A percentile compares a stretch with the other conserved stretches of the same genome.
These are phyloP conservation scores for Calophaca sinica DNA, from an alignment of 306 rosid species.

Conservation along the genomic window DNA sequence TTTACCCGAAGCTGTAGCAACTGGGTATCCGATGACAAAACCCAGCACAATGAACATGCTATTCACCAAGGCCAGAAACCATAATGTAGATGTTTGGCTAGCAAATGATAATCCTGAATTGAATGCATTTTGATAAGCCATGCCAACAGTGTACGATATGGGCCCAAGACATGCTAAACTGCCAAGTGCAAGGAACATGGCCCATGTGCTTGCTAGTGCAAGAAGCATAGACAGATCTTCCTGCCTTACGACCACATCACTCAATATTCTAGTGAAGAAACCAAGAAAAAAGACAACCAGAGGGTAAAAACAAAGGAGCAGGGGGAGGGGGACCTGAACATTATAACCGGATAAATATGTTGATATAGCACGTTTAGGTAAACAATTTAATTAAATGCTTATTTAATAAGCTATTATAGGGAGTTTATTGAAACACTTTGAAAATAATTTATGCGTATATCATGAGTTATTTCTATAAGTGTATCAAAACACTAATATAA, in stretches of 20 bases:
- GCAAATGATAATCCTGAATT: too few relatives aligned
- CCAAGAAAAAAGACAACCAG: background rate
- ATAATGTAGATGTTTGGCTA: conserved; percentile 49
- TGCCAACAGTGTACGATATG: conserved; percentile 56
- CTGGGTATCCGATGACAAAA: conserved; percentile 46
- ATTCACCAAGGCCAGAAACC: conserved; percentile 60
- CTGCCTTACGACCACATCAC: conserved; percentile 96
- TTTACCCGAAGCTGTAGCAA: conserved; percentile 81
- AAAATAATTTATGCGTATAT: too few relatives aligned
- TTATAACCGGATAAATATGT: too few relatives aligned
- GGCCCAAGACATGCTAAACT: conserved; percentile 67
- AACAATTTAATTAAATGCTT: too few relatives aligned
- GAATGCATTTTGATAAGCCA: conserved; percentile 55
- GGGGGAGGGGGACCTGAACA: too few relatives aligned
- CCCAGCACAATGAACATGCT: conserved; percentile 55
- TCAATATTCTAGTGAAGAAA: conserved; percentile 63
- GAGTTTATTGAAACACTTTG: too few relatives aligned
- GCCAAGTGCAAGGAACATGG: conserved; percentile 68
- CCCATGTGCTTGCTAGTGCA: conserved; percentile 84
- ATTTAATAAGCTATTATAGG: too few relatives aligned
- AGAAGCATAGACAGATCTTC: conserved; percentile 85
- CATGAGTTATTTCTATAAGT: too few relatives aligned
- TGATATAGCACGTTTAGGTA: too few relatives aligned
- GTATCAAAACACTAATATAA: too few relatives aligned
- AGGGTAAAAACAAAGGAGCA: too few relatives aligned